A percentile compares a stretch with the other conserved stretches of the same genome.
These are phyloP conservation scores for Stentor roeselii DNA, from an alignment of 73 alveolate species.

Conservation along the genomic window DNA sequence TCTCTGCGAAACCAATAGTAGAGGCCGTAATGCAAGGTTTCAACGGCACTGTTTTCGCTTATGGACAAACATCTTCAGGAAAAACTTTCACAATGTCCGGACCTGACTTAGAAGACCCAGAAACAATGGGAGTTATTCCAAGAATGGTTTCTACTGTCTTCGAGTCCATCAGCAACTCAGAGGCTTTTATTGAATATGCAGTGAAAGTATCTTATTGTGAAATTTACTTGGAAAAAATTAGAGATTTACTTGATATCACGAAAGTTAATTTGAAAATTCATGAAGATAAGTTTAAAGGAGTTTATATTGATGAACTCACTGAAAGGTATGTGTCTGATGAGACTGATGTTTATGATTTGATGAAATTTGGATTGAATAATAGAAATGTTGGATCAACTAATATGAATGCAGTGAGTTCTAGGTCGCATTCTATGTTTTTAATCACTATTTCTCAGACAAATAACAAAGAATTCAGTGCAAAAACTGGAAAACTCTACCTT, in stretches of 20 bases:
- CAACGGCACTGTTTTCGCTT: no score
- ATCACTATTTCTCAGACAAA: constrained; percentile 47
- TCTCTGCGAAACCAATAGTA: no score
- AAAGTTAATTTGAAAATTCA: constrained; percentile 75
- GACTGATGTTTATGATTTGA: constrained; percentile 66
- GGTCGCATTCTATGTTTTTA: constrained; percentile 79
- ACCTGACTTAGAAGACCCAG: constrained; percentile 59
- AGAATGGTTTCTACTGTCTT: constrained; percentile 87
- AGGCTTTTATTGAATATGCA: constrained; percentile 74
- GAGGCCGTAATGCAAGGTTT: no score
- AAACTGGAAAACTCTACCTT: constrained; percentile 62
- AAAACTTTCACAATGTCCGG: no score
- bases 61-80: no score
- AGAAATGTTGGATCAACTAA: constrained; percentile 70
- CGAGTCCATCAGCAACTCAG: constrained; percentile 63
- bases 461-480: constrained; percentile 33
- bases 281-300: constrained; percentile 80
- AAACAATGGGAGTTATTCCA: constrained; percentile 78
- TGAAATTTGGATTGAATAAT: constrained; percentile 76
- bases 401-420: constrained; percentile 85
- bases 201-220: constrained; percentile 85
- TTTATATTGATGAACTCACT: constrained; percentile 78
- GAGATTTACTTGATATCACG: constrained; percentile 71
- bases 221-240: constrained; percentile 81
- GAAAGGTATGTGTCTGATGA: constrained; percentile 64